Base-by-base conservation (phyloP, 2,329 filamentous ascomycete species). In the Pseudogymnoascus verrucosus region DNA sequence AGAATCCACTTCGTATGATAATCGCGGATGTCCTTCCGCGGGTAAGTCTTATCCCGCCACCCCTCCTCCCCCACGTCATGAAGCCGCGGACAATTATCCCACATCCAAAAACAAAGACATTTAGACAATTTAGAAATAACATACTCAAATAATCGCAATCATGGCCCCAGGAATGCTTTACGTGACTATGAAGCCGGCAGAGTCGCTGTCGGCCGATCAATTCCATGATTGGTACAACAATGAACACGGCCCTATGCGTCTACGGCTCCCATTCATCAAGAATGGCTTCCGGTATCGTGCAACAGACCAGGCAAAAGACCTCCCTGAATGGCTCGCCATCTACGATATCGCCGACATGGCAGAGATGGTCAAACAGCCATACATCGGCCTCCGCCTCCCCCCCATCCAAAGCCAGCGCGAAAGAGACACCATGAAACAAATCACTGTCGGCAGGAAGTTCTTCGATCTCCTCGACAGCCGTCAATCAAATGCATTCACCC, bases 141-240 rank as follows among this genome's bases (percentile, higher is more conserved):
- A 57, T 6, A 34, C 19, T 12, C 36, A 11, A 21, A 39, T 16
- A 19, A 40, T 4, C 21, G 12, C 23, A 28, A 10, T 39, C 59
- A 54, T 57, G 59, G 12, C 47, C 12, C 83, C 83, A 8, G 91
- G 91, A 65, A 85, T 92, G 71, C 86, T 96, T 72, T 91, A 88
- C 74, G 91, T 96, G 69, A 92, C 90, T 14, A 96, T 96, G 88
- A 87, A 93, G 76, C 90, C 91, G 70, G 82, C 84, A 74, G 79
- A 84, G 64, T 82, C 82, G 79, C 87, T 74, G 19, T 62, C 70
- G 63, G 76, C 82, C 59, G 80, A 84, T 66, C 85, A 90, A 71
- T 96, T 96, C 77, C 89, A 96, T 76, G 90, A 96, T 74, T 93
- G 90, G 90, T 96, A 96, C 79, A 93, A 96, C 78, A 95, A 92